phyloP scores from a whole-genome alignment of 192 early-diverging fungal species.

The Coemansia sp. region DNA sequence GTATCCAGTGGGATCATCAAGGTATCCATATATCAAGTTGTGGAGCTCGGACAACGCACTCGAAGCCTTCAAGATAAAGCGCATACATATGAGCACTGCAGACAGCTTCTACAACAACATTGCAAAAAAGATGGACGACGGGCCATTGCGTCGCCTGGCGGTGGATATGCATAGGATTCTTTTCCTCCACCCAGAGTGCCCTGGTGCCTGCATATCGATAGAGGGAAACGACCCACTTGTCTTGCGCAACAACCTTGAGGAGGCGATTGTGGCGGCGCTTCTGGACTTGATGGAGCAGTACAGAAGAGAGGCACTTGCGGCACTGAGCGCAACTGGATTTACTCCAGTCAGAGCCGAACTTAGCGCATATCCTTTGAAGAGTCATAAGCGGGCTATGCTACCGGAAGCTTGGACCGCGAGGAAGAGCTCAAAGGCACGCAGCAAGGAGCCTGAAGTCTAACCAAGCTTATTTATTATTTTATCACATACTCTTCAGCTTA shows the following conservation, averaged over 20 bases:
- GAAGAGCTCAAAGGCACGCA: too few species aligned
- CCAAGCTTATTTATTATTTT: background rate
- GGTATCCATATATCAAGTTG: background rate
- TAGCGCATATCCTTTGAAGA: too few species aligned
- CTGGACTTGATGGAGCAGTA: background rate
- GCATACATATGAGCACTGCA: background rate
- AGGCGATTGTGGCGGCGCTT: background rate
- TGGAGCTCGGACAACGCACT: background rate
- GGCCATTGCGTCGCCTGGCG: background rate
- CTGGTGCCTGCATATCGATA: too few species aligned
- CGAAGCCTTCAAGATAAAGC: background rate
- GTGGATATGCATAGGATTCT: background rate
- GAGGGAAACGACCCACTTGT: too few species aligned
- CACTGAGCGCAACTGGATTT: background rate
- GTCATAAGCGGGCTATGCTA: too few species aligned
- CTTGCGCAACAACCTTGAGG: background rate
- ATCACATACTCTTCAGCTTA: background rate
- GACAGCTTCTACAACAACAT: background rate
- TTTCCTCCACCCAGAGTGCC: too few species aligned
- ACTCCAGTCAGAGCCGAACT: background rate
- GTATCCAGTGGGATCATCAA: too few species aligned
- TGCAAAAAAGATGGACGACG: background rate
- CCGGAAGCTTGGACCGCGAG: too few species aligned
- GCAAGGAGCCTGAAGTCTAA: too few species aligned
- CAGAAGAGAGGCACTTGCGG: background rate